Evolutionary conservation across 805 yeast genomes (phyloP).

Genomic region (Candida pini): DNA sequence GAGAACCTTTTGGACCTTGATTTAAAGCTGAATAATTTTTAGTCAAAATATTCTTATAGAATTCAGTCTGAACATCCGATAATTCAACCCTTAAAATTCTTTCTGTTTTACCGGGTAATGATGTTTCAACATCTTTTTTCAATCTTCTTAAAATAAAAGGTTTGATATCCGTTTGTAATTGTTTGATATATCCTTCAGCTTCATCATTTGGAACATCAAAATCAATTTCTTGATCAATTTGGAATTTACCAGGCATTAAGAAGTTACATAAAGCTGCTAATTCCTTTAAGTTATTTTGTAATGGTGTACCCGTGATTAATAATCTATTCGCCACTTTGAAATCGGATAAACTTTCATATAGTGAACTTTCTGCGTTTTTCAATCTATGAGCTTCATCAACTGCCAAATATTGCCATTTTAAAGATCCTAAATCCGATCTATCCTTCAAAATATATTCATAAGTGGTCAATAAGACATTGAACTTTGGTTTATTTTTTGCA

Average conservation of each 20-base stretch:
- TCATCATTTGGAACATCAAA: conserved; percentile 82
- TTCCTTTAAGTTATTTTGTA: conserved; percentile 93
- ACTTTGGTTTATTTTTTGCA: conserved; percentile 66
- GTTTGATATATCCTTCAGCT: conserved; percentile 85
- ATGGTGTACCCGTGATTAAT: conserved; percentile 95
- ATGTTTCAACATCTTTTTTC: conserved; percentile 96
- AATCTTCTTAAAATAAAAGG: conserved; percentile 91
- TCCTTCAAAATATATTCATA: conserved; percentile 96
- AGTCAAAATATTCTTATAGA: conserved; percentile 89
- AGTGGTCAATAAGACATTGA: conserved; percentile 88
- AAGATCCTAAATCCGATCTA: conserved; percentile 66
- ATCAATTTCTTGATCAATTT: conserved; percentile 91
- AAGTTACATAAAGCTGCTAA: conserved; percentile 92
- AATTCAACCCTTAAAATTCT: conserved; percentile 91
- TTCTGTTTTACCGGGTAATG: conserved; percentile 93
- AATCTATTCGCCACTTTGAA: conserved; percentile 81
- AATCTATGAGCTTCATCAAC: conserved; percentile 98
- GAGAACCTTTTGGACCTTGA: conserved; percentile 75
- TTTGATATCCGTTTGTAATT: conserved; percentile 75
- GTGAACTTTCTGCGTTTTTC: conserved; percentile 88
- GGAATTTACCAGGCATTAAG: conserved; percentile 90
- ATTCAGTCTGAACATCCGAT: conserved; percentile 91
- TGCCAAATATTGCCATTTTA: conserved; percentile 94
- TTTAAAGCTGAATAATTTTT: conserved; percentile 88
- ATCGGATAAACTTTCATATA: conserved; percentile 80